Evolutionary conservation across 345 rosid genomes (phyloP), one percentile per base, ranked within the genome.

Genomic region (Eucalyptus lansdowneana): DNA sequence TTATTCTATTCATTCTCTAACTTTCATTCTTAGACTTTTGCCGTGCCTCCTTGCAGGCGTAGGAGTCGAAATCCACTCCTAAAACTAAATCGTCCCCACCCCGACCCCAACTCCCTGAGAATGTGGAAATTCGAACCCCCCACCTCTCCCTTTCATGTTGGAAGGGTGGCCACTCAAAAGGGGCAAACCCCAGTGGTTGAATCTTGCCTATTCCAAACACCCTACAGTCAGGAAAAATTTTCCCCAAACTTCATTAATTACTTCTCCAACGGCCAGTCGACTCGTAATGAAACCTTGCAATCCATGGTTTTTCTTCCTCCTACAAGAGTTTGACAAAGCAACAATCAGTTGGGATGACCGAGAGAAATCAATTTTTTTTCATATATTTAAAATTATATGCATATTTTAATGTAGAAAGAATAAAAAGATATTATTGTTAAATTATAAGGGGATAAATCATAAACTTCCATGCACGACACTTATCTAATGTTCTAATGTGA

Each of bases 161-260:
- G 4, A 45, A 45, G 49, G 11, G 49, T 45, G 11, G 49, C 49
- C 47, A 45, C 3, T 9, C n/a, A n/a, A n/a, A n/a, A n/a, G 1
- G 4, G 11, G 11, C 49, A 45, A 45, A 45, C 49, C 49, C 11
- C 11, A 10, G 11, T 45, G 11, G 11, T 45, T 45, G 8, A 62
- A 29, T 7, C 7, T 62, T 29, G 19, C 72, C 31, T 3, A 62
- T 13, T 27, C 34, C 4, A 9, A 56, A 56, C 27, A 56, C 60
- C 3, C 3, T 21, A 51, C 9, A 3, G 4, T 17, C 0, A 17
- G 9, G 56, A 51, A 17, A 7, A 0, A 0, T 51, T 51, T 60
- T 60, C n/a, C 31, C 69, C 9, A 62, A 12, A 27, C n/a, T 27
- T 27, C 69, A 13, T 62, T 62, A 14, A 62, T 14, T 29, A 29